Conservation (phyloP, 805 yeast species). For the Candida odintsovae region DNA sequence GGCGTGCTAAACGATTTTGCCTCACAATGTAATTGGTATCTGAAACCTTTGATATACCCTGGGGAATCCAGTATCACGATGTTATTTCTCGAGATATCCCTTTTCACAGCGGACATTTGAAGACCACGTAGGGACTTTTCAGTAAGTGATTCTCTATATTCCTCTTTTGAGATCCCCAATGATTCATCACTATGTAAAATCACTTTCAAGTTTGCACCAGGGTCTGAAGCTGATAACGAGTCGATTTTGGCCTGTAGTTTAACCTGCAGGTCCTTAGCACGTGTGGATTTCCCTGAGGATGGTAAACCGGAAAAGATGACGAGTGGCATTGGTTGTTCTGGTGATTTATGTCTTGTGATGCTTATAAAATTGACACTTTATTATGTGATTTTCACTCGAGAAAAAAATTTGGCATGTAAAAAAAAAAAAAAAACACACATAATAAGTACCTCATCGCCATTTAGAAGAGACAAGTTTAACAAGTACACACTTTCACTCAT, state of each 20-base stretch:
- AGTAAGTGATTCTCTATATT: conserved; percentile 62
- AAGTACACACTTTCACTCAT: not conserved
- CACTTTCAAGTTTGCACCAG: conserved; percentile 54
- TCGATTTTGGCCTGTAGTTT: conserved; percentile 43
- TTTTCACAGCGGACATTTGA: conserved; percentile 83
- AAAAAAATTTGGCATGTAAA: too few relatives aligned
- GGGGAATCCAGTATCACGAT: conserved; percentile 83
- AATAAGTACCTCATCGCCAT: not conserved
- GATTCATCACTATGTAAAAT: conserved; percentile 72
- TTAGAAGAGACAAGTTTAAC: too few relatives aligned
- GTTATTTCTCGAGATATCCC: conserved; percentile 62
- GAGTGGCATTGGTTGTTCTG: conserved; percentile 60
- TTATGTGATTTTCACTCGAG: too few relatives aligned
- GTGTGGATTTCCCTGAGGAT: conserved; percentile 72
- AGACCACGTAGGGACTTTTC: conserved; percentile 82
- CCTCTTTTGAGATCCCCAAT: conserved; percentile 62
- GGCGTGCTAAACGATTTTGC: conserved; percentile 81
- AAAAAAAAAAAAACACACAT: too few relatives aligned
- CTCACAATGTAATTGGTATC: conserved; percentile 92
- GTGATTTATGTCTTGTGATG: not conserved
- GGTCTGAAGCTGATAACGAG: conserved; percentile 33
- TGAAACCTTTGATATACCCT: conserved; percentile 88
- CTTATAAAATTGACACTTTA: not conserved
- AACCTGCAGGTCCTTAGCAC: conserved; percentile 52
- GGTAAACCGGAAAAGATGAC: conserved; percentile 83